Conservation (phyloP, 495 filamentous ascomycete genomes). For the Melanomma pulvis-pyrius region DNA sequence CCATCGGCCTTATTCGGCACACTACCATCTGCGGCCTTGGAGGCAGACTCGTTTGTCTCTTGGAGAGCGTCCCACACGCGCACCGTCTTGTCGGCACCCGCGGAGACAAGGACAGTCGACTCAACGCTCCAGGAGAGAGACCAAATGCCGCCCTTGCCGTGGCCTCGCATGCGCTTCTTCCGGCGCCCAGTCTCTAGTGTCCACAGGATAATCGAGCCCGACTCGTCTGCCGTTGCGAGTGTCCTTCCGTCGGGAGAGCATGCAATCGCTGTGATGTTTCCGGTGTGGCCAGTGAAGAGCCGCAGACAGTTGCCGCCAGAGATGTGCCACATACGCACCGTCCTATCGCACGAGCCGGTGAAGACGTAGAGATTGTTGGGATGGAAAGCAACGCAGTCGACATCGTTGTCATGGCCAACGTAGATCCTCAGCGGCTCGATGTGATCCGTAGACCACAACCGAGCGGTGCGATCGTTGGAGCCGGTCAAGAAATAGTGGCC, state of each 20-base stretch:
- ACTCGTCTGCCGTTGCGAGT: conserved; percentile 82
- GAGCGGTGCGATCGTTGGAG: conserved; percentile 83
- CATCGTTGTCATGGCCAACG: conserved; percentile 85
- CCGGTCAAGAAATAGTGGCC: conserved; percentile 94
- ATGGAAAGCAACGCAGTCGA: conserved; percentile 85
- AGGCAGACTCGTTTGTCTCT: conserved; percentile 34
- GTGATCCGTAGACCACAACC: conserved; percentile 88
- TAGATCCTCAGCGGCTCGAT: conserved; percentile 87
- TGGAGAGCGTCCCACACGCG: conserved; percentile 76
- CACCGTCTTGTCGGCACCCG: conserved; percentile 89
- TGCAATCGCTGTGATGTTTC: conserved; percentile 77
- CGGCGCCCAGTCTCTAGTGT: conserved; percentile 79
- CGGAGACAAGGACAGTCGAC: conserved; percentile 82
- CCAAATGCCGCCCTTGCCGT: conserved; percentile 92
- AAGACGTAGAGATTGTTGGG: conserved; percentile 92
- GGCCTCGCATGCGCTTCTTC: conserved; percentile 89
- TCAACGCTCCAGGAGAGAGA: conserved; percentile 89
- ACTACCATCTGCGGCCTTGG: conserved; percentile 22
- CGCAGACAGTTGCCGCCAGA: conserved; percentile 79
- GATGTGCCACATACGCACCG: conserved; percentile 97
- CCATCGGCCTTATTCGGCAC: conserved; percentile 19
- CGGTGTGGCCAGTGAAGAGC: conserved; percentile 88
- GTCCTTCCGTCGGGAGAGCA: conserved; percentile 85
- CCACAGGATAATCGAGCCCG: conserved; percentile 89
- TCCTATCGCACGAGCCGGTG: conserved; percentile 85